Conservation (phyloP, 148 eudicot genomes). For the Beta vulgaris region DNA sequence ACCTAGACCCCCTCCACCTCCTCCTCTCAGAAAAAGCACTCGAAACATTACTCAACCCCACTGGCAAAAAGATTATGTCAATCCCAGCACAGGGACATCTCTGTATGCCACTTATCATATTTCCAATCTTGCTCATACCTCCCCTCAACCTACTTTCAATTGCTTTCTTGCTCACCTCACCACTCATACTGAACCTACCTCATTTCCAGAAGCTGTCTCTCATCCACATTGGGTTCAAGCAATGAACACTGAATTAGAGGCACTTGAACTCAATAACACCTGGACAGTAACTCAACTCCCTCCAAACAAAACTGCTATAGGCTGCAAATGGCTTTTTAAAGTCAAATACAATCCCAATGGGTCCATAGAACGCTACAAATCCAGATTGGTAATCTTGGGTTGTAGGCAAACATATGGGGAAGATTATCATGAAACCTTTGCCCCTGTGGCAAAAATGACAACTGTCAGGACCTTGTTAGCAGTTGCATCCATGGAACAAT, state of each 20-base stretch:
- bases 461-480: not conserved
- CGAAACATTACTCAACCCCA: no score
- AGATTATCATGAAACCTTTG: constrained; percentile 1
- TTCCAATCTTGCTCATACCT: no score
- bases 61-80: no score
- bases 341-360: not conserved
- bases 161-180: no score
- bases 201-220: not conserved
- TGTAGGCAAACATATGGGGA: not conserved
- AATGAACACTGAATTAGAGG: not conserved
- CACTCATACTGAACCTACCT: not conserved
- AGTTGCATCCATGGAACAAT: not conserved
- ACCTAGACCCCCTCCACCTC: no score
- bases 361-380: not conserved
- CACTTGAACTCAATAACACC: not conserved
- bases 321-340: not conserved
- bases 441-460: not conserved
- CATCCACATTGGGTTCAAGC: not conserved
- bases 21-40: no score
- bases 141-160: no score
- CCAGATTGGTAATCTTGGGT: not conserved
- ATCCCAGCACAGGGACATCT: no score
- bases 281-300: not conserved
- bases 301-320: not conserved
- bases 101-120: no score